Conservation (phyloP, 2,329 filamentous ascomycete genomes). For the Colletotrichum nymphaeae region DNA sequence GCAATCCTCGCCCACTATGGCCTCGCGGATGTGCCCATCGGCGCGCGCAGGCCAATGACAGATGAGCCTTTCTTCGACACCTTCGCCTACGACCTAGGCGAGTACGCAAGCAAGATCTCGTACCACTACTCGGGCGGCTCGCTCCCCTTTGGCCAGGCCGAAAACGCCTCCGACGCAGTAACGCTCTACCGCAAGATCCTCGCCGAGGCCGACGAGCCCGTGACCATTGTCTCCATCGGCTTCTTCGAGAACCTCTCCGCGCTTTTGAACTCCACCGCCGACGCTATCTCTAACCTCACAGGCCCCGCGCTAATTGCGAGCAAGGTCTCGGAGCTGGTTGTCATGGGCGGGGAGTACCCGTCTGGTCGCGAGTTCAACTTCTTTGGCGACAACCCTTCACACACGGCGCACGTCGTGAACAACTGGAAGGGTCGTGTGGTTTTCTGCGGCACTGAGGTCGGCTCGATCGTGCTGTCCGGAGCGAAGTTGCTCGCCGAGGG, state of each 20-base stretch:
- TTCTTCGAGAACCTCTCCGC: slow-evolving; percentile 60
- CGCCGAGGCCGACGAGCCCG: slow-evolving; percentile 51
- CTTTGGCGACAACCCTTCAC: slow-evolving; percentile 49
- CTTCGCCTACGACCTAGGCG: slow-evolving; percentile 50
- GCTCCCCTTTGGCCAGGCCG: slow-evolving; percentile 46
- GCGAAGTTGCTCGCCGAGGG: slow-evolving; percentile 46
- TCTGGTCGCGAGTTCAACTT: slow-evolving; percentile 62
- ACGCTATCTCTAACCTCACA: slow-evolving; percentile 50
- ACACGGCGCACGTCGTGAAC: slow-evolving; percentile 57
- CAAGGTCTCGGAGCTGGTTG: slow-evolving; percentile 61
- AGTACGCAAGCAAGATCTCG: slow-evolving; percentile 59
- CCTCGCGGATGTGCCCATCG: slow-evolving; percentile 49
- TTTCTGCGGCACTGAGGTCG: slow-evolving; percentile 57
- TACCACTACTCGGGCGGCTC: slow-evolving; percentile 52
- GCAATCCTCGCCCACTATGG: slow-evolving; percentile 56
- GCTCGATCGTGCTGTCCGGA: slow-evolving; percentile 54
- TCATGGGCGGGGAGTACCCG: slow-evolving; percentile 65
- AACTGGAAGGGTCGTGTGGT: slow-evolving; percentile 54
- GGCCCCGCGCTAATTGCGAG: slow-evolving; percentile 53
- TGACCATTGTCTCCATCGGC: slow-evolving; percentile 58
- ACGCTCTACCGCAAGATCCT: slow-evolving; percentile 57
- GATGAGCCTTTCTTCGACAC: slow-evolving; percentile 57
- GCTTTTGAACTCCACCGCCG: slow-evolving; percentile 56
- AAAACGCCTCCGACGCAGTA: slow-evolving; percentile 54
- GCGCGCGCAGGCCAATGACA: slow-evolving; percentile 51